Percentiles rank a stretch among this genome's conserved stretches.
Conservation (phyloP, 1,139 yeast genomes). For the Scheffersomyces illinoinensis region DNA sequence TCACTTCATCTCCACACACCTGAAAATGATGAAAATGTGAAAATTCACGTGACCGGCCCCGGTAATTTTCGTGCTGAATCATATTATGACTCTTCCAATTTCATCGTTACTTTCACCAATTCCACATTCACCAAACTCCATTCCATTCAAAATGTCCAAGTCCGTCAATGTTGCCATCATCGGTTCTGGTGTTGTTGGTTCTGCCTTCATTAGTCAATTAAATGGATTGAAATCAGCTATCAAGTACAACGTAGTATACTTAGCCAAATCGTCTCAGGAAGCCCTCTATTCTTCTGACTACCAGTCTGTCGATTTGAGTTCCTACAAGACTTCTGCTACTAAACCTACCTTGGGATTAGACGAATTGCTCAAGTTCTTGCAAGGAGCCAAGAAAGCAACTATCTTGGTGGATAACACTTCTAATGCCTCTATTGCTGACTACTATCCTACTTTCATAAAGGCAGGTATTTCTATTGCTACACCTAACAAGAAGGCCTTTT, state of each 20-base stretch:
- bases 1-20: background rate
- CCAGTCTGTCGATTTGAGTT: constrained; percentile 62
- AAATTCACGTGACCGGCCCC: background rate
- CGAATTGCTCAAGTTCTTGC: constrained; percentile 62
- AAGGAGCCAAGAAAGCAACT: constrained; percentile 68
- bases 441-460: constrained; percentile 71
- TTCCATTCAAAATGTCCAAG: constrained; percentile 37
- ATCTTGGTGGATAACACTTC: constrained; percentile 94
- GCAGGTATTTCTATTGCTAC: constrained; percentile 92
- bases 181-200: constrained; percentile 95
- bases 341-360: constrained; percentile 54
- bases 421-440: constrained; percentile 69
- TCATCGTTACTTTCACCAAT: background rate
- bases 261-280: constrained; percentile 69
- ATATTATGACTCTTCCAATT: background rate
- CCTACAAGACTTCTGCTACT: constrained; percentile 57
- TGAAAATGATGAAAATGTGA: background rate
- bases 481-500: constrained; percentile 96
- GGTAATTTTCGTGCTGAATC: background rate
- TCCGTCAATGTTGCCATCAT: constrained; percentile 79
- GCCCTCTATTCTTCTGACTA: constrained; percentile 71
- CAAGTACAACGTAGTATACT: constrained; percentile 72
- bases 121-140: background rate
- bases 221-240: constrained; percentile 64
- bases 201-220: constrained; percentile 69